A percentile compares a stretch with the other conserved stretches of the same genome.
Evolutionary conservation across 495 filamentous ascomycete species (phyloP).

Genomic region (Penicillium verhagenii): DNA sequence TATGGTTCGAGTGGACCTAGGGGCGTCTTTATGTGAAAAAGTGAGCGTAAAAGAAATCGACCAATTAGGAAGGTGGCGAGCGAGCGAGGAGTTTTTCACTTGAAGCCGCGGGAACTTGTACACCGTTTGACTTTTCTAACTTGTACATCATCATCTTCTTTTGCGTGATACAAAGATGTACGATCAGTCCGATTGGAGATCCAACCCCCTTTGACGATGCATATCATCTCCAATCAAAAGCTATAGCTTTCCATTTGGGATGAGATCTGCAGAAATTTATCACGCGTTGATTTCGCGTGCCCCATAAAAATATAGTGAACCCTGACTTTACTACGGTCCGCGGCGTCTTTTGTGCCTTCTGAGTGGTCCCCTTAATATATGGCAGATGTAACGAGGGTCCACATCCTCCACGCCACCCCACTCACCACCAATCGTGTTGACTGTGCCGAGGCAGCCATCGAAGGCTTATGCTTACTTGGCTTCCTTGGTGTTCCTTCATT

Average conservation of each 20-base stretch:
- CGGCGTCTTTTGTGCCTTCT: neutral
- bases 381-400: neutral
- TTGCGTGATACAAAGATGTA: neutral
- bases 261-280: neutral
- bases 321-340: neutral
- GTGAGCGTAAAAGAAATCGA: neutral
- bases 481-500: neutral
- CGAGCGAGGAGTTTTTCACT: too few relatives aligned
- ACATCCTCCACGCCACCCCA: neutral
- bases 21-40: neutral
- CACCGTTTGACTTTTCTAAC: neutral
- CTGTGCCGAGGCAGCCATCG: neutral
- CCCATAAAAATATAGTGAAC: neutral
- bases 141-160: neutral
- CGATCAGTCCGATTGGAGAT: neutral
- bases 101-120: too few relatives aligned
- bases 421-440: neutral
- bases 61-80: slow-evolving; percentile 1
- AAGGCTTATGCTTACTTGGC: slow-evolving; percentile 3
- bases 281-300: neutral
- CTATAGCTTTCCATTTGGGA: neutral
- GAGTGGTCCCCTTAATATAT: neutral
- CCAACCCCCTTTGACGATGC: neutral
- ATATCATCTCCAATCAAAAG: neutral
- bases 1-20: neutral